These are phyloP conservation scores for Xylariaceae sp. DNA, from an alignment of 2,329 filamentous ascomycete species.

Conservation along the genomic window DNA sequence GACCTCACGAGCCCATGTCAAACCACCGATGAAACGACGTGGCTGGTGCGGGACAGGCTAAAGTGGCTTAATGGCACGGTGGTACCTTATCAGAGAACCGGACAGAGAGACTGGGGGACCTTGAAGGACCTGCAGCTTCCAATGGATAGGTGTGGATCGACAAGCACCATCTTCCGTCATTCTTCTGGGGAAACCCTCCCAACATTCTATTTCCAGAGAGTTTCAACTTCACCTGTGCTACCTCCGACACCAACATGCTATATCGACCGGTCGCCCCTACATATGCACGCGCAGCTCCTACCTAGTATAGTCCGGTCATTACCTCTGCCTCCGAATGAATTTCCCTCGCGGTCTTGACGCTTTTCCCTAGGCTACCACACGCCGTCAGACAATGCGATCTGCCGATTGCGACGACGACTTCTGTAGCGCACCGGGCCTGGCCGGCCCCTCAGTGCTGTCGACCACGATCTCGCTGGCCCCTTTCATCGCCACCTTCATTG, in stretches of 20 bases:
- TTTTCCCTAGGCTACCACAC: too few relatives aligned
- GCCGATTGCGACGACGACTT: conserved; percentile 55
- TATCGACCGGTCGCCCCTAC: background rate
- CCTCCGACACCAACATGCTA: background rate
- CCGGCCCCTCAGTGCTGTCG: conserved; percentile 38
- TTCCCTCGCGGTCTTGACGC: background rate
- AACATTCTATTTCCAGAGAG: background rate
- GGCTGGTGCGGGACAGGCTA: background rate
- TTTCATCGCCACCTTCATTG: conserved; percentile 65
- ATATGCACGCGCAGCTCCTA: background rate
- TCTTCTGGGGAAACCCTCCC: background rate
- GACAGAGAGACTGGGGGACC: too few relatives aligned
- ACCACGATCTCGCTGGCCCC: conserved; percentile 60
- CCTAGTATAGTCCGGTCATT: background rate
- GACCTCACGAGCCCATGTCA: background rate
- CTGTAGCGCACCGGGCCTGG: conserved; percentile 45
- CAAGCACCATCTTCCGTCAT: too few relatives aligned
- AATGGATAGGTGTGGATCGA: too few relatives aligned
- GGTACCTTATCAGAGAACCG: too few relatives aligned
- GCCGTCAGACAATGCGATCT: conserved; percentile 29
- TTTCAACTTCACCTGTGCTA: background rate
- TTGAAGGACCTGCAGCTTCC: too few relatives aligned
- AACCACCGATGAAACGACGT: background rate
- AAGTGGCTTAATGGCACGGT: background rate
- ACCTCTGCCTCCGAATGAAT: background rate